phyloP scores from a whole-genome alignment of 2,329 filamentous ascomycete species.

The Fusarium clavum region DNA sequence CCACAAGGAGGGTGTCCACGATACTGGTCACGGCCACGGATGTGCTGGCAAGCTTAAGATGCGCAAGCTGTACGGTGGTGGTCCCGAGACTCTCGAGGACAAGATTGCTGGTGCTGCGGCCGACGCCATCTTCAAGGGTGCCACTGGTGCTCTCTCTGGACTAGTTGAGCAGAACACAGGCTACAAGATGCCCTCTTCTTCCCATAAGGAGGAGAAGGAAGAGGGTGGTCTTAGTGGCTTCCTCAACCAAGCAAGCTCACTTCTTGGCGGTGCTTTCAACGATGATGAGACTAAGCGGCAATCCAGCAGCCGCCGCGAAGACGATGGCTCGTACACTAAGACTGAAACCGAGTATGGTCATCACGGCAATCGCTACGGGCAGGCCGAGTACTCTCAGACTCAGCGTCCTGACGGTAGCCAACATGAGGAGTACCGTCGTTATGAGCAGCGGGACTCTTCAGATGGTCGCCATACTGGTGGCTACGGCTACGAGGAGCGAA shows the following conservation, averaged over 20 bases:
- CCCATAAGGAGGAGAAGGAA: constrained; percentile 59
- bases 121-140: constrained; percentile 67
- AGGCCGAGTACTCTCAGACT: constrained; percentile 70
- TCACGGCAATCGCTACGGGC: constrained; percentile 67
- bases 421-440: constrained; percentile 70
- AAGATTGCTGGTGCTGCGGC: constrained; percentile 68
- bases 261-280: constrained; percentile 72
- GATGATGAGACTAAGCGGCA: constrained; percentile 66
- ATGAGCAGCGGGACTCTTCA: constrained; percentile 65
- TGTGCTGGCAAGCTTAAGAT: constrained; percentile 83
- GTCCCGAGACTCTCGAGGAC: constrained; percentile 63
- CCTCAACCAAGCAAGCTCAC: constrained; percentile 74
- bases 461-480: constrained; percentile 55
- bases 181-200: constrained; percentile 52
- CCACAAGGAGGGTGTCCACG: constrained; percentile 86
- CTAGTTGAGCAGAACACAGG: constrained; percentile 62
- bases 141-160: constrained; percentile 64
- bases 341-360: constrained; percentile 71
- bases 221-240: constrained; percentile 76
- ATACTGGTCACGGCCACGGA: constrained; percentile 87
- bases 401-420: constrained; percentile 68
- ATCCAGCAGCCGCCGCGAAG: constrained; percentile 63
- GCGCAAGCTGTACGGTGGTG: constrained; percentile 70
- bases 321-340: constrained; percentile 71
- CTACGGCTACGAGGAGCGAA: constrained; percentile 69